Base-by-base conservation (phyloP, 139 green algal species). In the Parachlorella kessleri region DNA sequence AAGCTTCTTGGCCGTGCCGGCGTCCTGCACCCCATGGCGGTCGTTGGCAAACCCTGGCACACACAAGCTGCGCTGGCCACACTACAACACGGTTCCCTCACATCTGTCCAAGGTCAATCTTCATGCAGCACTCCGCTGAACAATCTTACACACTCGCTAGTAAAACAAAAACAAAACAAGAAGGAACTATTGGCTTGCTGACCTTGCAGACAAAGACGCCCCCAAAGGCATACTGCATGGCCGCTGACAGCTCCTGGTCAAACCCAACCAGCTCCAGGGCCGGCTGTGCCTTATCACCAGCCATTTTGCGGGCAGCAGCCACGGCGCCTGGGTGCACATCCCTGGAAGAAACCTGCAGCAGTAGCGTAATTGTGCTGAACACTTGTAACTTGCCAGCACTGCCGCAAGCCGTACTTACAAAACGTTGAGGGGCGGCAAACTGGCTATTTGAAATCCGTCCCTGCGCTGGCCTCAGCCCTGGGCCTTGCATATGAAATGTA, bases 191-290 rank as follows among this genome's bases (percentile, higher is more conserved):
- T 72, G 35, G 9, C 30, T 26, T 6, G 4, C 64, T 2, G 65
- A 94, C 93, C 90, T 97, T 90, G 91, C 97, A 99, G 6, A 99
- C 86, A 70, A 99, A 97, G 21, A 88, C 70, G n/a, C 78, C 88
- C 18, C 95, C 97, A 88, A 99, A 99, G 18, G 90, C 92, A 78
- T 98, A 98, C 73, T 96, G 89, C 85, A 99, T 97, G 6, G 96
- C 97, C 33, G 85, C 75, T n/a, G 91, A 32, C 48, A 98, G 70
- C 23, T 94, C 80, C 1, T 76, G 41, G 33, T 91, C 88, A 48
- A 88, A 84, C 21, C 91, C 91, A 37, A 99, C 91, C 23, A 99
- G 88, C 74, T 96, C 90, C 39, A 99, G 78, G 0, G 97, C 97
- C 0, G 81, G 69, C 39, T 81, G 33, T 3, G 89, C 94, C 76